phyloP scores from a whole-genome alignment of 2,329 filamentous ascomycete species.

The Fusarium denticulatum region DNA sequence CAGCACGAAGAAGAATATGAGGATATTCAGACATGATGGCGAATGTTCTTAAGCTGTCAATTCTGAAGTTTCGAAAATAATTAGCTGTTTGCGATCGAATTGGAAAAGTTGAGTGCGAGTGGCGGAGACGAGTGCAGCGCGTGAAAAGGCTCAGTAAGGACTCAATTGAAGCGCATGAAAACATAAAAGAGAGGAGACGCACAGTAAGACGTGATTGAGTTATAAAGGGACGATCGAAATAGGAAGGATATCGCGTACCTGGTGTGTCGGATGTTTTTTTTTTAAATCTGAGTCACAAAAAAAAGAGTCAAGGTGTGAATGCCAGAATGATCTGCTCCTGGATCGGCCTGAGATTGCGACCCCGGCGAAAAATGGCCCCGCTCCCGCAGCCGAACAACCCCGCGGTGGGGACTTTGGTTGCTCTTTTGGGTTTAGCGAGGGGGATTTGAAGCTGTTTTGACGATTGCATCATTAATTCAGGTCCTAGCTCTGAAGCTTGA shows the following conservation, averaged over 20 bases:
- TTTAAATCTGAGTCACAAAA: constrained; percentile 37
- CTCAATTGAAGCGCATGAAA: constrained; percentile 1
- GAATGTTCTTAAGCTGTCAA: constrained; percentile 2
- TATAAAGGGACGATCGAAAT: not conserved
- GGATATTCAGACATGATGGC: constrained; percentile 44
- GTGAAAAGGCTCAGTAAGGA: constrained; percentile 1
- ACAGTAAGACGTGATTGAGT: not conserved
- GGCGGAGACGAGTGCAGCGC: not conserved
- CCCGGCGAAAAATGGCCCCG: constrained; percentile 37
- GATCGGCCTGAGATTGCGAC: constrained; percentile 18
- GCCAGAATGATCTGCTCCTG: constrained; percentile 14
- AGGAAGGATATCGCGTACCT: constrained; percentile 7
- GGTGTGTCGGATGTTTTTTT: constrained; percentile 2
- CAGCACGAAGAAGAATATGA: constrained; percentile 64
- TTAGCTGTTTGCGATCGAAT: constrained; percentile 15
- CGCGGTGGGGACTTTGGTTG: constrained; percentile 4
- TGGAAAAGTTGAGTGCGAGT: not conserved
- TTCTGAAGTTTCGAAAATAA: not conserved
- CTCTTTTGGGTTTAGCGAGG: constrained; percentile 21
- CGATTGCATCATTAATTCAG: constrained; percentile 23
- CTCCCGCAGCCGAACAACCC: constrained; percentile 27
- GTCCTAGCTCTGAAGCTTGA: constrained; percentile 1
- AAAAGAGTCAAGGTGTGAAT: constrained; percentile 21
- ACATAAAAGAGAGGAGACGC: not conserved
- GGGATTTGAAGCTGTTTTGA: constrained; percentile 1